Base-by-base conservation (phyloP, 768 basidiomycete genomes). In the Naematelia encephala region DNA sequence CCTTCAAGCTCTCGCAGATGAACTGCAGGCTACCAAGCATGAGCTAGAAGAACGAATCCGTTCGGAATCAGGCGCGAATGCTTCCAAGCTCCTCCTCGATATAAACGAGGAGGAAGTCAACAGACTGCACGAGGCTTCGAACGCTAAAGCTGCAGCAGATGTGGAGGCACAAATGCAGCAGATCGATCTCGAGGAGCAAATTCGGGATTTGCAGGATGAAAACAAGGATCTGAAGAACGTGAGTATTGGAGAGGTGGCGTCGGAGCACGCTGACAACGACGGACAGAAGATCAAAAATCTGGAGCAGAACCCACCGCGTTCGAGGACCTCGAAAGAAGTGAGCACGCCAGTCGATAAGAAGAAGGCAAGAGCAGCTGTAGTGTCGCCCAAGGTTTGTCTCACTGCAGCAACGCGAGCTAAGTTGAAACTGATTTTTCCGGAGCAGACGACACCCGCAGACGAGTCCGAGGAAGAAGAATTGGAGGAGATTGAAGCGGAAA, bases 121-220 rank as follows among this genome's bases (percentile, higher is more conserved):
- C 8, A 8, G 34, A 16, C 34, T 39, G 16, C 34, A 39, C 8
- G 34, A 39, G 16, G 34, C 34, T 8, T 16, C 16, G 8, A 39
- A 39, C 34, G 34, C 34, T 16, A 16, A 39, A 16, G 34, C 34
- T 39, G 34, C 34, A 39, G 34, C 34, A 39, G 34, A 39, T 39
- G 34, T 14, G 50, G 77, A 85, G 59, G 75, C 87, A 48, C 83
- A 87, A 67, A 87, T 87, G 48, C 84, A 82, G 28, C 84, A 86
- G 45, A 75, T 77, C n/a, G 80, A 82, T 0, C 67, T 89, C 52
- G 82, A 86, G 73, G 73, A 79, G 56, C 83, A 88, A 52, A 67
- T 78, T 80, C 56, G 70, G 86, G 30, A 82, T 83, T 51, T 52
- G 44, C 27, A 54, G 45, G 42, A 48, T 10, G 76, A 77, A 12